Evolutionary conservation across 192 early-diverging fungal genomes (phyloP), one percentile per base, ranked within the genome.

Genomic region (Coemansia javaensis): DNA sequence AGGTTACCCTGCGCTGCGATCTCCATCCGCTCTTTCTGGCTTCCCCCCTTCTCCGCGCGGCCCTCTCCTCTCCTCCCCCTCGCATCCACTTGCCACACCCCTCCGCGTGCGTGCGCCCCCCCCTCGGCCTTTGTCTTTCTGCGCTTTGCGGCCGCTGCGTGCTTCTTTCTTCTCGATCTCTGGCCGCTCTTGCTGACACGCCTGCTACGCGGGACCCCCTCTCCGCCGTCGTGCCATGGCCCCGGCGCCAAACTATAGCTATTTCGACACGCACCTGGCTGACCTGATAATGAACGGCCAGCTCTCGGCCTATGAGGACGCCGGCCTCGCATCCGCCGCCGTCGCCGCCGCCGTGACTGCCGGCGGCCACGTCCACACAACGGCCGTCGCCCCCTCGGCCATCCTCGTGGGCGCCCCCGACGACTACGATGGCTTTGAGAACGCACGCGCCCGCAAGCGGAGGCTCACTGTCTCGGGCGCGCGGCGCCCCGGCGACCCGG

Each of bases 231-330:
- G 44, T 22, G 40, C 35, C 11, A 72, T 73, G 69, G 60, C 53
- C 22, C 69, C 69, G 27, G 62, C 62, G 20, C 58, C 69, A 10
- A 20, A 61, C 18, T 63, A 73, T 73, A 73, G 69, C 50, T 73
- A 73, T 65, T 73, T 73, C 32, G 69, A 73, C 62, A 57, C 62
- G 16, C 69, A 60, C 39, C 57, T 73, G 53, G 69, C 62, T 15
- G 69, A 73, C 41, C 56, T 73, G 32, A 73, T 73, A 40, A 73
- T 73, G 69, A 73, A 63, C 57, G 59, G 69, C 57, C 61, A 73
- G 53, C 49, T 65, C 28, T 53, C 62, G 22, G 62, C 52, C 47
- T 73, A 61, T 40, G 69, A 73, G 37, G 62, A 44, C 39, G 38
- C 56, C 22, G 56, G 59, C 44, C 50, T 55, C 36, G 56, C 42